Evolutionary conservation across 352 stramenopile species (phyloP).

Genomic region (Phytophthora capsici): DNA sequence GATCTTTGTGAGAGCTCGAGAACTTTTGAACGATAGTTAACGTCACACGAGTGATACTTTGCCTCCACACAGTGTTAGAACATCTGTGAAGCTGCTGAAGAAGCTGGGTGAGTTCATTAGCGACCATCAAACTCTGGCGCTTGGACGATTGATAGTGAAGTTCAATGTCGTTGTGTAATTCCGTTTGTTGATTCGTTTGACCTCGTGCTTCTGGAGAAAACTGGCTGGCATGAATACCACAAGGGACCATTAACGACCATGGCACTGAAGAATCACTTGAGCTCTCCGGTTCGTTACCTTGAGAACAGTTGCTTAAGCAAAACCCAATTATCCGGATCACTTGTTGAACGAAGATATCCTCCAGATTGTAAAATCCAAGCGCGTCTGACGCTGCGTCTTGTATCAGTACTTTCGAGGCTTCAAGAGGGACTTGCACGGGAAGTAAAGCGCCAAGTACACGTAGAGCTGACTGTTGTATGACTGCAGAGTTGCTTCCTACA

Average conservation of each 20-base stretch:
- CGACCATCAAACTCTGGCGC: conserved; percentile 28
- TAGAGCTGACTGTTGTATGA: conserved; percentile 72
- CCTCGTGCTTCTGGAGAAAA: conserved; percentile 30
- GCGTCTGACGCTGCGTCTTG: not conserved
- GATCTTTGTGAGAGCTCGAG: not conserved
- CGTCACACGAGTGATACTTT: conserved; percentile 13
- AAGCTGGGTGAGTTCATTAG: conserved; percentile 42
- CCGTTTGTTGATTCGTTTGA: conserved; percentile 2
- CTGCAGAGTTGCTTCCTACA: conserved; percentile 46
- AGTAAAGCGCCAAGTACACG: conserved; percentile 61
- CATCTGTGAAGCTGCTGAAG: conserved; percentile 23
- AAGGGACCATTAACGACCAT: conserved; percentile 38
- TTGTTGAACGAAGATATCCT: conserved; percentile 53
- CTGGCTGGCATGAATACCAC: conserved; percentile 39
- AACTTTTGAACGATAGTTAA: conserved; percentile 10
- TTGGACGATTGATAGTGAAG: conserved; percentile 31
- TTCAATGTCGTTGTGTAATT: conserved; percentile 31
- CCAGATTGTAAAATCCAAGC: conserved; percentile 34
- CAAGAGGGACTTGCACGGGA: conserved; percentile 36
- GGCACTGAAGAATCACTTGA: conserved; percentile 11
- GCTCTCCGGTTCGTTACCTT: not conserved
- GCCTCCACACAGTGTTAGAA: conserved; percentile 24
- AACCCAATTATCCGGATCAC: conserved; percentile 57
- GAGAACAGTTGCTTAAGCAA: conserved; percentile 36
- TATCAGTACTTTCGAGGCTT: conserved; percentile 28